Evolutionary conservation across 2,329 filamentous ascomycete species (phyloP).

Genomic region (Graphilbum ipis-grandicollis): DNA sequence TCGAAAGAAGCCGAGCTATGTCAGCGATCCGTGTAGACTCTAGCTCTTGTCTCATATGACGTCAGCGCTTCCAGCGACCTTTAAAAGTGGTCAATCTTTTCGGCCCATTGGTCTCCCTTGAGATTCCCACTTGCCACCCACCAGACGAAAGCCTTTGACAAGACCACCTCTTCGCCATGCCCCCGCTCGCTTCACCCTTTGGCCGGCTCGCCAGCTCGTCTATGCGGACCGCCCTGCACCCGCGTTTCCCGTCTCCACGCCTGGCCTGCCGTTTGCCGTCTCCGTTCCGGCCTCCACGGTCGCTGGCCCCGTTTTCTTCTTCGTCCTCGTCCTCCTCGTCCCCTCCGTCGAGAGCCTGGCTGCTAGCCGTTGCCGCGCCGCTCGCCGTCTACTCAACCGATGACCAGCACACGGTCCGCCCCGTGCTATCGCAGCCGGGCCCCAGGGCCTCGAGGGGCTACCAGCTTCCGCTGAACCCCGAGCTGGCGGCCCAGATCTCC

Average conservation of each 20-base stretch:
- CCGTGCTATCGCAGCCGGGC: too few species aligned
- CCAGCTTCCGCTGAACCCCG: constrained; percentile 12
- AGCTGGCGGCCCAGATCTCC: constrained; percentile 30
- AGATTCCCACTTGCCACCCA: too few species aligned
- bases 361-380: constrained; percentile 4
- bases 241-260: too few species aligned
- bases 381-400: constrained; percentile 1
- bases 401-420: neutral
- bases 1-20: too few species aligned
- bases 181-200: neutral
- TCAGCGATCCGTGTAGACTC: too few species aligned
- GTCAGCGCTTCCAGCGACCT: too few species aligned
- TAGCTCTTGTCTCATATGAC: too few species aligned
- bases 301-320: neutral
- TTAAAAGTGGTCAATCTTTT: too few species aligned
- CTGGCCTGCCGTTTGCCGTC: neutral
- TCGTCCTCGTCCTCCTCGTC: constrained; percentile 3
- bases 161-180: neutral
- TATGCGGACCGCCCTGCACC: neutral
- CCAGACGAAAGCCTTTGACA: too few species aligned
- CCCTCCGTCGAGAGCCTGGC: neutral
- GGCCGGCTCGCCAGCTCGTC: neutral
- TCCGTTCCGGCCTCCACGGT: neutral
- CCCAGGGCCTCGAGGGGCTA: neutral
- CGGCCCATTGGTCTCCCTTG: too few species aligned